Conservation (phyloP, 495 filamentous ascomycete genomes). For the Talaromyces liani region DNA sequence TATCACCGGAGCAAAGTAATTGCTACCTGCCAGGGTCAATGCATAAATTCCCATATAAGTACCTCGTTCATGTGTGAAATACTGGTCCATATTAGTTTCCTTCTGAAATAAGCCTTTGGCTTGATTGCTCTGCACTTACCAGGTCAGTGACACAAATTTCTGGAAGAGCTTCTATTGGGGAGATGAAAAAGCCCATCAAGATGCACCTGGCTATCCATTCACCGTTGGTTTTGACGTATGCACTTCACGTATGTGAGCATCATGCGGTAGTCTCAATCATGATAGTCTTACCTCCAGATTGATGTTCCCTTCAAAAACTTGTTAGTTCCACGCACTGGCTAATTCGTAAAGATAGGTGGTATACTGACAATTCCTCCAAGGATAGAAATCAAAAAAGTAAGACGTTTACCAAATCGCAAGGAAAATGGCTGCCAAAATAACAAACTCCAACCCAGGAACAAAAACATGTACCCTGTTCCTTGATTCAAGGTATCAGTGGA, state of each 20-base stretch:
- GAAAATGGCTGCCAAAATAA: constrained; percentile 65
- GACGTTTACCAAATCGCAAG: constrained; percentile 59
- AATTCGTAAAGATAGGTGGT: constrained; percentile 2
- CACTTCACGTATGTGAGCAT: constrained; percentile 16
- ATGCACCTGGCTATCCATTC: constrained; percentile 60
- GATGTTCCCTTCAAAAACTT: constrained; percentile 16
- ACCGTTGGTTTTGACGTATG: constrained; percentile 39
- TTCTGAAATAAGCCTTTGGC: background rate
- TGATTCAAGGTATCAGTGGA: constrained; percentile 46
- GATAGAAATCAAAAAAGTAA: constrained; percentile 52
- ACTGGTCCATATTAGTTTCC: constrained; percentile 18
- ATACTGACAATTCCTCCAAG: constrained; percentile 41
- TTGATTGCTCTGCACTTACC: constrained; percentile 18
- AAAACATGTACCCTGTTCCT: constrained; percentile 59
- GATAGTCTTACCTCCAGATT: constrained; percentile 33
- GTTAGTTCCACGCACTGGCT: constrained; percentile 6
- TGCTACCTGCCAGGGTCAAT: constrained; percentile 54
- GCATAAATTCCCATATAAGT: constrained; percentile 60
- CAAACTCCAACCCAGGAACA: constrained; percentile 55
- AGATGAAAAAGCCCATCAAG: constrained; percentile 55
- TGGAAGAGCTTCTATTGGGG: constrained; percentile 56
- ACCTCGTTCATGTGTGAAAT: constrained; percentile 60
- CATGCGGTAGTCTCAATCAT: background rate
- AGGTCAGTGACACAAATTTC: constrained; percentile 57
- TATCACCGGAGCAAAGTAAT: constrained; percentile 58